Percentiles rank a stretch among this genome's conserved stretches.
Conservation (phyloP, 345 rosid genomes). For the Acer negundo region DNA sequence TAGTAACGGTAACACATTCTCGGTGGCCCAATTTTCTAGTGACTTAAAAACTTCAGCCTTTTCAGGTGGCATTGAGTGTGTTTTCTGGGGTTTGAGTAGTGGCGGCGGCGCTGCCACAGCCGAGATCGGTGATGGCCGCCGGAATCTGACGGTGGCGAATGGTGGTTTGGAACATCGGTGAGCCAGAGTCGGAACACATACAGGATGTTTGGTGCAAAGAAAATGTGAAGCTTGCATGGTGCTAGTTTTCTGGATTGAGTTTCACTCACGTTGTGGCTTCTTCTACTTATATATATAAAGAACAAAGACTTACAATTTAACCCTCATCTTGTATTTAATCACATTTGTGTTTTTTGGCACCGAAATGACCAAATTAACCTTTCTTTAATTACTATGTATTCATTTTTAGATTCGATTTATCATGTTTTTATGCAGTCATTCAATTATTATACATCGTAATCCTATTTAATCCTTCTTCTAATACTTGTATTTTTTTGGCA, state of each 20-base stretch:
- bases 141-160: slow-evolving; percentile 13
- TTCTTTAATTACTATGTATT: background rate
- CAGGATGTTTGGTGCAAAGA: slow-evolving; percentile 17
- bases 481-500: background rate
- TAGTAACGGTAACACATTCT: slow-evolving; percentile 53
- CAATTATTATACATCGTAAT: too few relatives aligned
- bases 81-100: slow-evolving; percentile 34
- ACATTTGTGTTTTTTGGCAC: background rate
- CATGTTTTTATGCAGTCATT: too few relatives aligned
- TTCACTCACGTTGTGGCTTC: background rate
- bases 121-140: slow-evolving; percentile 1
- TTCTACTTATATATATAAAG: background rate
- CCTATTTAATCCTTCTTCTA: too few relatives aligned
- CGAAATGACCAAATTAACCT: background rate
- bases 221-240: slow-evolving; percentile 45
- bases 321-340: background rate
- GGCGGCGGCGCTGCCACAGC: slow-evolving; percentile 41
- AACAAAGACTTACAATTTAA: background rate
- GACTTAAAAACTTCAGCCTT: slow-evolving; percentile 65
- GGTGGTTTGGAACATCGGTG: slow-evolving; percentile 9
- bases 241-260: background rate
- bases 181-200: slow-evolving; percentile 13
- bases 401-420: background rate
- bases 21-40: slow-evolving; percentile 59
- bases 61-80: slow-evolving; percentile 68